Percentiles rank a stretch among this genome's conserved stretches.
phyloP scores from a whole-genome alignment of 148 eudicot species.

The Talinum fruticosum region DNA sequence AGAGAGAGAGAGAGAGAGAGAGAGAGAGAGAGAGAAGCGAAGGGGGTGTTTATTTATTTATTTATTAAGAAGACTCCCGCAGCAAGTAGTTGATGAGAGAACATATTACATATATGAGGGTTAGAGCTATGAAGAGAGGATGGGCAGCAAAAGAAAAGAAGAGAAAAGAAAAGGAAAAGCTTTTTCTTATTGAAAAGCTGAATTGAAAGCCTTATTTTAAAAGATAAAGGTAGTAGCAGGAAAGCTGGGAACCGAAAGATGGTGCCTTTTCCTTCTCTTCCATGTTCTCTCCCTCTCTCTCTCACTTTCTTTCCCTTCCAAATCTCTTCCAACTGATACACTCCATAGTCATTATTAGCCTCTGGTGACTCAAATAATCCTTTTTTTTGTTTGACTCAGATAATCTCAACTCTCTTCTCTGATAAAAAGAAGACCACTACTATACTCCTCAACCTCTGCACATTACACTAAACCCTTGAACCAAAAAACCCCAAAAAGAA shows the following conservation, averaged over 20 bases:
- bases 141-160: not conserved
- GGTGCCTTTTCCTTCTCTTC: constrained; percentile 25
- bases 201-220: constrained; percentile 28
- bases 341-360: constrained; percentile 17
- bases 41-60: too few relatives aligned
- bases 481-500: not conserved
- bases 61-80: constrained; percentile 5
- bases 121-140: not conserved
- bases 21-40: too few relatives aligned
- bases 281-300: constrained; percentile 21
- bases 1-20: too few relatives aligned
- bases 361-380: not conserved
- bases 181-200: constrained; percentile 23
- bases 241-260: constrained; percentile 35
- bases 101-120: not conserved
- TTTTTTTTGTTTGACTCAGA: not conserved
- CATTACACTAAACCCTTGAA: not conserved
- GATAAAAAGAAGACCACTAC: not conserved
- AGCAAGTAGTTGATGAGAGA: constrained; percentile 2
- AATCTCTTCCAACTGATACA: constrained; percentile 12
- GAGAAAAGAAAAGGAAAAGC: not conserved
- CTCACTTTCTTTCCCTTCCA: not conserved
- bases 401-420: not conserved
- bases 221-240: constrained; percentile 16
- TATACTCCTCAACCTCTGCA: not conserved